Evolutionary conservation across 176 grass and related monocot species (phyloP).

Genomic region (Themeda triandra): DNA sequence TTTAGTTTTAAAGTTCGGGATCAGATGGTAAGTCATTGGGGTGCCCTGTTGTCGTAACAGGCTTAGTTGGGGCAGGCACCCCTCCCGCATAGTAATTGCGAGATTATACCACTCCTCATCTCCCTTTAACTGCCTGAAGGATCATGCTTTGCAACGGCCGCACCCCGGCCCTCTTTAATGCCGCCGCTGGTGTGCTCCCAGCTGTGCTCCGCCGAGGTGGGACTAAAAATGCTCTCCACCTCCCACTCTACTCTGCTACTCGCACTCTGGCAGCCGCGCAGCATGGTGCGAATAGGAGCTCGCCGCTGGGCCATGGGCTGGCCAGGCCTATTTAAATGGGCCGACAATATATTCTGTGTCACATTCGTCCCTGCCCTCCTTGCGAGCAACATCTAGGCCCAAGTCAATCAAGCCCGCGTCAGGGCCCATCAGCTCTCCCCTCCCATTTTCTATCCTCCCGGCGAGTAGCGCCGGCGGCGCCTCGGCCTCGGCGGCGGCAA

Average conservation of each 20-base stretch:
- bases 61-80: slow-evolving; percentile 40
- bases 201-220: background rate
- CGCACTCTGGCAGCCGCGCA: background rate
- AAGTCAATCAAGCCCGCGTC: no score
- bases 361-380: no score
- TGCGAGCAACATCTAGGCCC: no score
- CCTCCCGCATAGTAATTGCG: slow-evolving; percentile 25
- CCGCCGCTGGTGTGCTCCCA: fast-evolving
- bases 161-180: background rate
- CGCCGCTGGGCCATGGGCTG: background rate
- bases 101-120: slow-evolving; percentile 38
- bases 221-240: background rate
- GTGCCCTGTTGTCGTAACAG: slow-evolving; percentile 46
- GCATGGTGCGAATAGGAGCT: background rate
- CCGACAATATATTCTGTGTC: no score
- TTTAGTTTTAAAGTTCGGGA: slow-evolving; percentile 4
- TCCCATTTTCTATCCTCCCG: no score
- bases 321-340: background rate
- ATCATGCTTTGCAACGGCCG: fast-evolving
- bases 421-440: no score
- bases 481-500: no score
- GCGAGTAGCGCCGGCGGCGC: no score
- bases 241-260: background rate
- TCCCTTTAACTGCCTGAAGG: slow-evolving; percentile 50
- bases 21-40: slow-evolving; percentile 25